These are phyloP conservation scores for Linnemannia elongata DNA, from an alignment of 192 early-diverging fungal genomes.

Conservation along the genomic window DNA sequence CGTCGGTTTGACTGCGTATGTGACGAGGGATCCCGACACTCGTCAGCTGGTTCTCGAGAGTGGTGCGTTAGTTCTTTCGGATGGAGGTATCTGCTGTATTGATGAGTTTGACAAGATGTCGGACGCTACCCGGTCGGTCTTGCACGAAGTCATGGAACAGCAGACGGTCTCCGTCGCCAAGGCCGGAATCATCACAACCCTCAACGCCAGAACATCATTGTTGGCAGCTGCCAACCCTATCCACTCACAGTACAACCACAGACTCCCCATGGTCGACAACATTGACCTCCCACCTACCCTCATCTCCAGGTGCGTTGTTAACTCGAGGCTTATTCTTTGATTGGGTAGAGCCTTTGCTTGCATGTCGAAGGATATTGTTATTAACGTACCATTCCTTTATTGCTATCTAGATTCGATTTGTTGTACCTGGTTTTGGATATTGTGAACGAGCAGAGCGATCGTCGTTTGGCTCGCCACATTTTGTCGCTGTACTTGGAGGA, in stretches of 20 bases:
- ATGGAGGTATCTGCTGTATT: slow-evolving; percentile 97
- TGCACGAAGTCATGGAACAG: slow-evolving; percentile 99
- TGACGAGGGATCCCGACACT: slow-evolving; percentile 96
- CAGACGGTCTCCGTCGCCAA: slow-evolving; percentile 99
- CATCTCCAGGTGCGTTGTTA: slow-evolving; percentile 79
- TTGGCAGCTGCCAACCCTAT: slow-evolving; percentile 96
- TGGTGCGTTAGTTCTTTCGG: slow-evolving; percentile 95
- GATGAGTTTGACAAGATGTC: slow-evolving; percentile 99
- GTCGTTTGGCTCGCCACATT: slow-evolving; percentile 90
- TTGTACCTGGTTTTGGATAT: slow-evolving; percentile 93
- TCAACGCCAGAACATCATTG: slow-evolving; percentile 97
- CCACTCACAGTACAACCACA: slow-evolving; percentile 88
- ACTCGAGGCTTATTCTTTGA: not conserved
- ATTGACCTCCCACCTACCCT: slow-evolving; percentile 94
- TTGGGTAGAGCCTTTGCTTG: not conserved
- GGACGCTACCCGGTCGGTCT: slow-evolving; percentile 90
- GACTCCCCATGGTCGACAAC: slow-evolving; percentile 88
- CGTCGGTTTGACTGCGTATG: slow-evolving; percentile 96
- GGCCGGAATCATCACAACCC: slow-evolving; percentile 97
- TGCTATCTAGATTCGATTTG: slow-evolving; percentile 84
- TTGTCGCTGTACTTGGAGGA: slow-evolving; percentile 89
- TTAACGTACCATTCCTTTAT: not conserved
- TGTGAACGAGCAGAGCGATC: slow-evolving; percentile 88
- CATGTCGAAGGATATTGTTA: not conserved
- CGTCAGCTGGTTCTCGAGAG: slow-evolving; percentile 96